A percentile compares a stretch with the other conserved stretches of the same genome.
phyloP scores from a whole-genome alignment of 2,329 filamentous ascomycete species.

The Ilyonectria mors-panacis region DNA sequence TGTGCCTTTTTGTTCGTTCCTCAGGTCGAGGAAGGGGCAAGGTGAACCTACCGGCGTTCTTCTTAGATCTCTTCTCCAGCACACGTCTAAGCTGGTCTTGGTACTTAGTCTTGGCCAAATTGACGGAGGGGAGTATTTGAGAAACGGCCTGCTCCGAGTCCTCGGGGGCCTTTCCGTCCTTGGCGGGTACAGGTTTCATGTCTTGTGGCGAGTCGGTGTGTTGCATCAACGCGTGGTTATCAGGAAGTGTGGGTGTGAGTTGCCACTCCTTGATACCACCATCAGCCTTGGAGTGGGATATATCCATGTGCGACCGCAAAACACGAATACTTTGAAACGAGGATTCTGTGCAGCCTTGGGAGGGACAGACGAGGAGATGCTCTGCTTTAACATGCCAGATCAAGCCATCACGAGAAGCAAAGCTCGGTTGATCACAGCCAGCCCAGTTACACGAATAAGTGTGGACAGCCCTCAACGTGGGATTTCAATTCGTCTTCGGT shows the following conservation, averaged over 20 bases:
- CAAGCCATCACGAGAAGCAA: slow-evolving; percentile 56
- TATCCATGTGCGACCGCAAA: slow-evolving; percentile 56
- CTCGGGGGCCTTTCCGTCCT: not conserved
- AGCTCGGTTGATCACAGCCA: slow-evolving; percentile 54
- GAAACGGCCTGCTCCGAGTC: not conserved
- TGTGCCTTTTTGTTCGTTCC: not conserved
- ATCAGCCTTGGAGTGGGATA: slow-evolving; percentile 51
- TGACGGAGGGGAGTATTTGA: slow-evolving; percentile 43
- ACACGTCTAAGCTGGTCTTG: slow-evolving; percentile 53
- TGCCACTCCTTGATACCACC: slow-evolving; percentile 47
- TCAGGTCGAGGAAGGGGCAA: not conserved
- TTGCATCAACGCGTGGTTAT: not conserved
- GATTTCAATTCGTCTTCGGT: slow-evolving; percentile 42
- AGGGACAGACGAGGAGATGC: slow-evolving; percentile 60
- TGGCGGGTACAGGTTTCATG: slow-evolving; percentile 26
- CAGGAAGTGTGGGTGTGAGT: slow-evolving; percentile 32
- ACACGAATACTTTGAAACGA: slow-evolving; percentile 53
- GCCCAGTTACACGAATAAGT: slow-evolving; percentile 59
- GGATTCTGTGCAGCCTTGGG: slow-evolving; percentile 56
- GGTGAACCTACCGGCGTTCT: slow-evolving; percentile 44
- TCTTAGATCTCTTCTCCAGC: slow-evolving; percentile 54
- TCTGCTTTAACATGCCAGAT: slow-evolving; percentile 61
- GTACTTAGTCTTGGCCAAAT: slow-evolving; percentile 54
- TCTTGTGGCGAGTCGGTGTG: slow-evolving; percentile 1
- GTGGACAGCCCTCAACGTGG: slow-evolving; percentile 48